Evolutionary conservation across 331 rosid species (phyloP).

Genomic region (Stylosanthes scabra): DNA sequence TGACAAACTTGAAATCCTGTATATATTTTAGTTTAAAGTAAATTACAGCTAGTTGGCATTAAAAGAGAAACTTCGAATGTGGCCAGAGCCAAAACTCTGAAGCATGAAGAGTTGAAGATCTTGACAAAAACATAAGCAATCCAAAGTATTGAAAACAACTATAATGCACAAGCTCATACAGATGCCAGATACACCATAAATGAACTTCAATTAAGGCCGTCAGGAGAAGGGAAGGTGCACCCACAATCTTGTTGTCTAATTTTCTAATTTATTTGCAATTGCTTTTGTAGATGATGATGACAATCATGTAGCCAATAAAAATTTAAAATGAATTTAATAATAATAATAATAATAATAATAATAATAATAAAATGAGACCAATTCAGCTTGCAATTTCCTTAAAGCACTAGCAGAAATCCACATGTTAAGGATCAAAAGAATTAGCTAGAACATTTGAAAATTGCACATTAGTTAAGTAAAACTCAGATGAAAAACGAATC

Average conservation of each 20-base stretch:
- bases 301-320: background rate
- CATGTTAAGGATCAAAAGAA: background rate
- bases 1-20: slow-evolving; percentile 83
- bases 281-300: background rate
- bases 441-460: background rate
- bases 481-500: no score
- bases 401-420: background rate
- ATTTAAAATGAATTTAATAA: background rate
- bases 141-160: background rate
- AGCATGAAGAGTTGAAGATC: slow-evolving; percentile 6
- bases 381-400: background rate
- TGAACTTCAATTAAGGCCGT: background rate
- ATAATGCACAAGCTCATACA: background rate
- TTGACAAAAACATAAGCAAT: background rate
- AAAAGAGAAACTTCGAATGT: background rate
- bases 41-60: slow-evolving; percentile 13
- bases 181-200: background rate
- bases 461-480: background rate
- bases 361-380: no score
- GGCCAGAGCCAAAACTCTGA: background rate
- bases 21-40: slow-evolving; percentile 11
- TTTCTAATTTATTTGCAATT: background rate
- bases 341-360: no score
- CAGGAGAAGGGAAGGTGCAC: background rate
- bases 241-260: background rate